Evolutionary conservation across 345 rosid genomes (phyloP).

Genomic region (Geranium brycei): DNA sequence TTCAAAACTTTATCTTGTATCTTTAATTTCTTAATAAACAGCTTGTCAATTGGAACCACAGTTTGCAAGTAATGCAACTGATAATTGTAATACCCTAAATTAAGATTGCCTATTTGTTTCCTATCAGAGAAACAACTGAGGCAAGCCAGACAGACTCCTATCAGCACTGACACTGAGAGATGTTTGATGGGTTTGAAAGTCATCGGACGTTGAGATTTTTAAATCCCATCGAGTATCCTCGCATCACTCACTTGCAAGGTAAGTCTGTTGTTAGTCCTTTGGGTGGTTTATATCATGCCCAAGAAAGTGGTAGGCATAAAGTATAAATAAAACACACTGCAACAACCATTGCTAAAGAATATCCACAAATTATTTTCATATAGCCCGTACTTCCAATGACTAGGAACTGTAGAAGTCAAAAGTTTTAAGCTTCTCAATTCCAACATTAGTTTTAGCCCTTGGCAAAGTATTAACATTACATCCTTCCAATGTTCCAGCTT

Average conservation of each 20-base stretch:
- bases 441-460: neutral
- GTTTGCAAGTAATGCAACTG: neutral
- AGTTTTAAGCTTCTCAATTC: neutral
- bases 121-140: neutral
- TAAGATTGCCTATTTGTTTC: neutral
- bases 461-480: neutral
- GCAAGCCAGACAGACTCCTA: neutral
- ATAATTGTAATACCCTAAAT: neutral
- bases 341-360: too few relatives aligned
- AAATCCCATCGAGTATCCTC: neutral
- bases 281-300: neutral
- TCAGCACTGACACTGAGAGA: neutral
- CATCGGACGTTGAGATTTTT: neutral
- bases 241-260: neutral
- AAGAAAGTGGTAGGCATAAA: neutral
- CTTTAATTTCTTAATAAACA: too few relatives aligned
- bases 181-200: too few relatives aligned
- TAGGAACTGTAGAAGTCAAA: neutral
- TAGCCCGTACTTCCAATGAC: neutral
- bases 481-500: too few relatives aligned
- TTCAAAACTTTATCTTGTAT: too few relatives aligned
- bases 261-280: neutral
- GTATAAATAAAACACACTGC: too few relatives aligned
- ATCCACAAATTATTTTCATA: neutral
- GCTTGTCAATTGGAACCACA: too few relatives aligned